Percentiles rank a stretch among this genome's conserved stretches.
phyloP scores from a whole-genome alignment of 1,139 yeast genomes.

The Zygotorulaspora mrakii region DNA sequence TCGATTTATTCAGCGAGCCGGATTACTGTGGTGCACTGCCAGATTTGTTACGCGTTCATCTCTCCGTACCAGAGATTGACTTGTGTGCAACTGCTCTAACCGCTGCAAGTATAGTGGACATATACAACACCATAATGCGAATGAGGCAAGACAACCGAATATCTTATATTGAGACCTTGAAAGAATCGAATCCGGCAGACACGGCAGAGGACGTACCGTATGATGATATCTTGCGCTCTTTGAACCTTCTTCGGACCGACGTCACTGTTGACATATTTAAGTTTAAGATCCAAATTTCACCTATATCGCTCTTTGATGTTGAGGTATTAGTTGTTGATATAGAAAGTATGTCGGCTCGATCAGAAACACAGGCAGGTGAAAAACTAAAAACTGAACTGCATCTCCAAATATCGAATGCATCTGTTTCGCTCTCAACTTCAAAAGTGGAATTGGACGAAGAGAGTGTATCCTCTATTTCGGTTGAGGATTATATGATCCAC shows the following conservation, averaged over 20 bases:
- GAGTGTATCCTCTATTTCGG: constrained; percentile 44
- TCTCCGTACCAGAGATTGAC: constrained; percentile 54
- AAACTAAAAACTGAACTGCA: constrained; percentile 45
- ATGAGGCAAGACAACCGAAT: constrained; percentile 68
- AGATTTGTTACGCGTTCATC: constrained; percentile 60
- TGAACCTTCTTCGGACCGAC: constrained; percentile 47
- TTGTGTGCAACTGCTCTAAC: constrained; percentile 76
- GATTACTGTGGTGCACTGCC: constrained; percentile 45
- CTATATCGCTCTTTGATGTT: constrained; percentile 69
- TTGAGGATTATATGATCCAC: constrained; percentile 52
- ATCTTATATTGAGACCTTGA: constrained; percentile 66
- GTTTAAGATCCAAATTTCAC: constrained; percentile 63
- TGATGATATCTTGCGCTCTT: constrained; percentile 26
- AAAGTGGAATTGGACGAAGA: constrained; percentile 47
- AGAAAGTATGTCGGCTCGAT: constrained; percentile 55
- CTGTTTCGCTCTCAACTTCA: constrained; percentile 59
- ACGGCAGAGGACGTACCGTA: constrained; percentile 19
- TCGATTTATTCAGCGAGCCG: constrained; percentile 67
- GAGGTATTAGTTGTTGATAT: constrained; percentile 66
- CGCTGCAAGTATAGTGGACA: constrained; percentile 76
- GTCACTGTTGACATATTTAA: constrained; percentile 57
- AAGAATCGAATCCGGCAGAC: constrained; percentile 31
- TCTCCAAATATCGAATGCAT: constrained; percentile 57
- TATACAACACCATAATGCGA: constrained; percentile 65
- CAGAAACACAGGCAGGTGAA: constrained; percentile 49